Conservation (phyloP, 306 rosid species). For the Comarum palustre region DNA sequence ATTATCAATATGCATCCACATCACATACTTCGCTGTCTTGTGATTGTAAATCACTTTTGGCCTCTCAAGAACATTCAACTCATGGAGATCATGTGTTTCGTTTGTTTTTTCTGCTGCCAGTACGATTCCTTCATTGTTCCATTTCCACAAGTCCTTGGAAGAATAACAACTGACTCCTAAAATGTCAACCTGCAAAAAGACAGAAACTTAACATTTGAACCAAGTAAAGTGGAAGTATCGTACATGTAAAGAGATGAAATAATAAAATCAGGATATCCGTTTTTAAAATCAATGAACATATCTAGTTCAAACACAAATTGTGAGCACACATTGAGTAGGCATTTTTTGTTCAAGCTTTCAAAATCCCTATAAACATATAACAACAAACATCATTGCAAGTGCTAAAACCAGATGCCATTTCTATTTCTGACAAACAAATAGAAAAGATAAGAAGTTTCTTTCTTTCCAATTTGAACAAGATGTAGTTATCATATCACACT, state of each 20-base stretch:
- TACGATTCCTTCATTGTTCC: conserved; percentile 94
- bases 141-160: conserved; percentile 88
- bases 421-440: background rate
- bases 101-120: conserved; percentile 75
- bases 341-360: background rate
- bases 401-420: background rate
- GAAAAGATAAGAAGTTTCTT: background rate
- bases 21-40: conserved; percentile 75
- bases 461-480: background rate
- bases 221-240: background rate
- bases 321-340: background rate
- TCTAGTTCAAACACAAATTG: background rate
- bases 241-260: background rate
- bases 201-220: background rate
- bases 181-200: conserved; percentile 68
- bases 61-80: conserved; percentile 85
- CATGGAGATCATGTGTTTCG: conserved; percentile 89
- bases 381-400: background rate
- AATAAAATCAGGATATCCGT: background rate
- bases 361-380: background rate
- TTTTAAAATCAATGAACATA: background rate
- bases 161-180: conserved; percentile 98
- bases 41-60: conserved; percentile 91
- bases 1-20: conserved; percentile 99
- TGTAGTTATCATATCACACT: background rate